Conservation (phyloP, 1,284 basidiomycete genomes). For the Trichosporon sp. region DNA sequence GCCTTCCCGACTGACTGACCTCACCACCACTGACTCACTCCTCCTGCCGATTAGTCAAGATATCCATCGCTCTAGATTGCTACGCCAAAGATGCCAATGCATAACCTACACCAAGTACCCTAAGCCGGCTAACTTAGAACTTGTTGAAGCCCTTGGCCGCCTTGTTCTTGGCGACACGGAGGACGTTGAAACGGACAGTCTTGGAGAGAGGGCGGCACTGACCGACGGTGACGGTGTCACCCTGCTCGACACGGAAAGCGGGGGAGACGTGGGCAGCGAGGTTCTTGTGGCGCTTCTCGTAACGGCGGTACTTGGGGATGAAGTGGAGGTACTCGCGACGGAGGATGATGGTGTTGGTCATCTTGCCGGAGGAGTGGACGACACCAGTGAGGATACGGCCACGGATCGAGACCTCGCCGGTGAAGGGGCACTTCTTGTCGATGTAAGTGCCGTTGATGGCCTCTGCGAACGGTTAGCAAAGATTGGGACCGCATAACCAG, state of each 20-base stretch:
- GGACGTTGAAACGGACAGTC: constrained; percentile 97
- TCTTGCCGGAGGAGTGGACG: constrained; percentile 85
- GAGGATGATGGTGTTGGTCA: constrained; percentile 98
- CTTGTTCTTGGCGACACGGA: constrained; percentile 87
- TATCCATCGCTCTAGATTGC: background rate
- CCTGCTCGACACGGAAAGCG: constrained; percentile 93
- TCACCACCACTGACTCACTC: too few relatives aligned
- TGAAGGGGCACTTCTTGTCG: constrained; percentile 99
- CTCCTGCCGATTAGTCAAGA: background rate
- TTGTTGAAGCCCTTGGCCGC: constrained; percentile 89
- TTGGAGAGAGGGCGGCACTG: constrained; percentile 99
- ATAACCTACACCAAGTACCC: constrained; percentile 27
- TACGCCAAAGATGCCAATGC: constrained; percentile 20
- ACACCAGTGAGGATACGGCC: constrained; percentile 98
- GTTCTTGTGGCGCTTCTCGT: constrained; percentile 98
- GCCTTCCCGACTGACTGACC: too few relatives aligned
- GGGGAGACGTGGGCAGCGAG: constrained; percentile 95
- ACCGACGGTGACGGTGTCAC: constrained; percentile 94
- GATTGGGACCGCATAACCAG: background rate
- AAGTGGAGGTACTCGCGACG: constrained; percentile 97
- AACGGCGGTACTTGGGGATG: constrained; percentile 98
- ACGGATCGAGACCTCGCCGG: constrained; percentile 93
- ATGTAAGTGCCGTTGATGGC: constrained; percentile 98
- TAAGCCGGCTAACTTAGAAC: constrained; percentile 65
- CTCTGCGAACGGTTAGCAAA: constrained; percentile 82